Conservation (phyloP, 371 early-diverging fungal genomes). For the Lichtheimia corymbifera region DNA sequence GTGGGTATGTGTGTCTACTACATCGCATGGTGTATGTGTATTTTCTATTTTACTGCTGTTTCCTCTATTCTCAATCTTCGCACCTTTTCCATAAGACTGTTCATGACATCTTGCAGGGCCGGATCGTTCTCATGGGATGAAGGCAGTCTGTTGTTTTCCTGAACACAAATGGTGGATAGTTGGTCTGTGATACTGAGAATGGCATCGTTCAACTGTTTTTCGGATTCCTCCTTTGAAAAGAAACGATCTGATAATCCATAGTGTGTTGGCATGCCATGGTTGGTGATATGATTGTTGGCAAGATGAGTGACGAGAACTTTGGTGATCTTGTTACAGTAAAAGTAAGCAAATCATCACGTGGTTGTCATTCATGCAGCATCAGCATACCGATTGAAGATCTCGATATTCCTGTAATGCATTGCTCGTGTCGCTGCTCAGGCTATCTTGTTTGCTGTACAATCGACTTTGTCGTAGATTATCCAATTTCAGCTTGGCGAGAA, state of each 20-base stretch:
- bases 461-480: conserved; percentile 42
- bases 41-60: conserved; percentile 13
- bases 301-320: conserved; percentile 45
- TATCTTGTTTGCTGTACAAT: conserved; percentile 8
- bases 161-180: conserved; percentile 17
- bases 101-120: conserved; percentile 28
- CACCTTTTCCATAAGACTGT: conserved; percentile 41
- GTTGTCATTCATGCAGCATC: background rate
- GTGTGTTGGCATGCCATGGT: conserved; percentile 27
- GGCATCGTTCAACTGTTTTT: conserved; percentile 22
- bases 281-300: conserved; percentile 38
- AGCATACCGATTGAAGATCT: conserved; percentile 38
- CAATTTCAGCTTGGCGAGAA: conserved; percentile 46
- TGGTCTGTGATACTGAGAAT: conserved; percentile 29
- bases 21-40: background rate
- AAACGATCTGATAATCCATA: conserved; percentile 37
- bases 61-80: conserved; percentile 35
- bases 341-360: background rate
- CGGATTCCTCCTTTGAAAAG: conserved; percentile 27
- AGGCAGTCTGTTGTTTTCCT: conserved; percentile 1
- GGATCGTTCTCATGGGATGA: conserved; percentile 6
- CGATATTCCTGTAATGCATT: conserved; percentile 35
- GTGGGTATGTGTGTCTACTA: background rate
- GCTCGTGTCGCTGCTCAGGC: background rate
- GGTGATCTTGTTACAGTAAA: conserved; percentile 29